A percentile compares a stretch with the other conserved stretches of the same genome.
Evolutionary conservation across 2,329 filamentous ascomycete species (phyloP).

Genomic region (Cladosporium colombiae): DNA sequence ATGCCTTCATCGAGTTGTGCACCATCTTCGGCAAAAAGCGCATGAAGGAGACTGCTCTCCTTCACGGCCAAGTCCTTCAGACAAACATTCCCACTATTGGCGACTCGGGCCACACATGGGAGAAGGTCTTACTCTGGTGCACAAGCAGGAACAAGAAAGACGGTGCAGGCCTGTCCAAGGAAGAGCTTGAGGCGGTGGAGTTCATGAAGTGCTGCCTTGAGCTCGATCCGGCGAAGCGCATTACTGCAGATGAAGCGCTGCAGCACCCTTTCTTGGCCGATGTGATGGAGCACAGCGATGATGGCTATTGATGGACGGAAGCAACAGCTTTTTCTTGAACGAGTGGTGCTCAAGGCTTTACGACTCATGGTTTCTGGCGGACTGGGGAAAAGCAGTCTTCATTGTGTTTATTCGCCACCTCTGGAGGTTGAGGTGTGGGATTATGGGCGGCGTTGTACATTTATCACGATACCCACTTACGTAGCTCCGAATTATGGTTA

Average conservation of each 20-base stretch:
- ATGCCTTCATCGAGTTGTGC: constrained; percentile 95
- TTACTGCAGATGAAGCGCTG: constrained; percentile 74
- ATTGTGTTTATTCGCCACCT: background rate
- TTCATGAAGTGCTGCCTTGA: constrained; percentile 75
- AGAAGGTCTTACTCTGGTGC: constrained; percentile 95
- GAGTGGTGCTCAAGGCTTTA: background rate
- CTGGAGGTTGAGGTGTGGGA: background rate
- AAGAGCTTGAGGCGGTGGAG: constrained; percentile 71
- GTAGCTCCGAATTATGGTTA: constrained; percentile 3
- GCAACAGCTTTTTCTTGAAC: background rate
- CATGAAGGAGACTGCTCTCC: constrained; percentile 78
- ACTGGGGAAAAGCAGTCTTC: background rate
- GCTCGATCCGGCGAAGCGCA: constrained; percentile 70
- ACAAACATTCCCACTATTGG: constrained; percentile 90
- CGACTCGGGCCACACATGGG: constrained; percentile 78
- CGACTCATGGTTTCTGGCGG: background rate
- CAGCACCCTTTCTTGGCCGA: constrained; percentile 63
- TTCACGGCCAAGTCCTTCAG: constrained; percentile 91
- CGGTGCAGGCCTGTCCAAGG: constrained; percentile 58
- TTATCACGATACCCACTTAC: constrained; percentile 20
- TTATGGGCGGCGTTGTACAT: constrained; percentile 5
- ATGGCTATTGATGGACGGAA: background rate
- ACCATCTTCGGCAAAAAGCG: constrained; percentile 85
- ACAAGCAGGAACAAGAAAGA: constrained; percentile 67
- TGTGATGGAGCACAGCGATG: constrained; percentile 13